phyloP scores from a whole-genome alignment of 768 basidiomycete genomes.

The Bullera alba region DNA sequence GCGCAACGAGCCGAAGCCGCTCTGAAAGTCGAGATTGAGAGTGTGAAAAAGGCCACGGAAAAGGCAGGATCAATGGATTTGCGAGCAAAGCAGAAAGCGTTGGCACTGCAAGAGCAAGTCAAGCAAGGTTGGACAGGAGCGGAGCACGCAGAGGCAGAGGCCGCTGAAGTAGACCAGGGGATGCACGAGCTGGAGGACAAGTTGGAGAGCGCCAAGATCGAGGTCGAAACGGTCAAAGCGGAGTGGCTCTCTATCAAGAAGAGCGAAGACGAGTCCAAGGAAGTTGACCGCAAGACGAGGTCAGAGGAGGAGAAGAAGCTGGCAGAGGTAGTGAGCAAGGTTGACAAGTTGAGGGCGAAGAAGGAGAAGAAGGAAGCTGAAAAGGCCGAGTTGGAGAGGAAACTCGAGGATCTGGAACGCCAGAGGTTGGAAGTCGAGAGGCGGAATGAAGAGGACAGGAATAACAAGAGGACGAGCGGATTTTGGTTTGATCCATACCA shows the following conservation, averaged over 20 bases:
- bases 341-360: constrained; percentile 36
- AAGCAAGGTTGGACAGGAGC: constrained; percentile 64
- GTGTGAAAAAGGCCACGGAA: constrained; percentile 72
- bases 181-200: constrained; percentile 49
- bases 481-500: constrained; percentile 5
- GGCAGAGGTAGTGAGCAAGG: constrained; percentile 23
- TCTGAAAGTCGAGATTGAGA: constrained; percentile 75
- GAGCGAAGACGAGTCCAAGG: constrained; percentile 32
- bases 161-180: constrained; percentile 48
- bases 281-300: constrained; percentile 26
- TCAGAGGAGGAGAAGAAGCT: constrained; percentile 39
- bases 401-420: constrained; percentile 34
- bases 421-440: constrained; percentile 35
- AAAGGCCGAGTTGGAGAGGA: constrained; percentile 30
- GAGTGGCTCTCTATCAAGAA: constrained; percentile 25
- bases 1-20: constrained; percentile 75
- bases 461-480: not conserved
- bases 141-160: constrained; percentile 50
- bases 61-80: constrained; percentile 67
- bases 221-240: constrained; percentile 23
- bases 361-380: constrained; percentile 37
- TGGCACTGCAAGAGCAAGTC: constrained; percentile 80
- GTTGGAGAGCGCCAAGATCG: constrained; percentile 17
- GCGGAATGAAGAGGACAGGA: constrained; percentile 24
- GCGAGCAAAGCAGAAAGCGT: constrained; percentile 74